Base-by-base conservation (phyloP, 1,284 basidiomycete species). In the Wolfiporia cocos region DNA sequence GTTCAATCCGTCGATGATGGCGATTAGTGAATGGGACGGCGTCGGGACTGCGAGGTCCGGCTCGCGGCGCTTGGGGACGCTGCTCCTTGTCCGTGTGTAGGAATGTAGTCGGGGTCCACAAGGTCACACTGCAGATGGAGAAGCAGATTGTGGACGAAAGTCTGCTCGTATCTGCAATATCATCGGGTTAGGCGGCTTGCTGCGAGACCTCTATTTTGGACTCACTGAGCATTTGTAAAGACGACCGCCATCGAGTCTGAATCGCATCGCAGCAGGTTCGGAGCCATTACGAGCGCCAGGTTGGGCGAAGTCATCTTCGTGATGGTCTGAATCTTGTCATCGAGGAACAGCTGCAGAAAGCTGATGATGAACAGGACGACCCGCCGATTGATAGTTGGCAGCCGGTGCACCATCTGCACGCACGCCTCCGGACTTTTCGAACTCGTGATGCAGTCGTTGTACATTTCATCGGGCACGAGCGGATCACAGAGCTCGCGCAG, bases 221-320 rank as follows among this genome's bases (percentile, higher is more conserved):
- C 86, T 64, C 53, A 90, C 87, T 84, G 81, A 19, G 90, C 76
- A 64, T 94, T 95, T 21, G 86, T 90, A 56, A 91, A 93, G 19
- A 92, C 90, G 7, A 92, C 71, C 5, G 83, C 73, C 72, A 92
- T 86, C 17, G 79, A 84, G 37, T 90, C 82, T 24, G 86, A 89
- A 49, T 74, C 82, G 54, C 89, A 92, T 44, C 92, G 69, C 35
- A 95, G 62, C 35, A 94, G 64, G 63, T 93, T 93, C 9, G 92
- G 92, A 2, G 92, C 88, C 78, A 93, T 88, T 20, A 94, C 86
- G 10, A 93, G 68, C 14, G 81, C 78, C 51, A 89, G 63, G 56
- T 87, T 86, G 33, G 78, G 78, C 21, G 79, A 74, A 2, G 88
- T 92, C 89, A 94, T 94, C 67, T 92, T 92, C 36, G 92, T 94